Evolutionary conservation across 2,329 filamentous ascomycete genomes (phyloP), one percentile per base, ranked within the genome.

Genomic region (Hymenotorrendiella dingleyae): DNA sequence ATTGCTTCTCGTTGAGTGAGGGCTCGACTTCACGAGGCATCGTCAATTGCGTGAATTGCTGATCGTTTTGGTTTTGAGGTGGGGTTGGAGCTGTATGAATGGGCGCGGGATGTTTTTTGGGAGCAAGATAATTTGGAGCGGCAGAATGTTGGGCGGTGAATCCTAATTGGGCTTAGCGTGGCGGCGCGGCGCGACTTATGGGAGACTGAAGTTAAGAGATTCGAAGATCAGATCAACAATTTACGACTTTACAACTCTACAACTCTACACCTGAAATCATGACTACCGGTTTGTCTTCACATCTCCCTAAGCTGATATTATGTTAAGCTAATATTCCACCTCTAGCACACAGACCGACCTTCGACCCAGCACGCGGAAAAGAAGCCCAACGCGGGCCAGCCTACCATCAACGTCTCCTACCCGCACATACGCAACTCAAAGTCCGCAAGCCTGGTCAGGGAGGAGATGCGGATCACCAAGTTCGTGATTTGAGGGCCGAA

Each of bases 1-100:
- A 98, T 8, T 80, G 79, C 62, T 80, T 86, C 72, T 97, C 91
- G 62, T 91, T 88, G 50, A 85, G 76, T 40, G 91, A 96, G 43
- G 91, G 86, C 56, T 94, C 86, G 47, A 83, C 80, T 82, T 96
- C 90, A 66, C 86, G 84, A 61, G 91, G 91, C 91, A 97, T 97
- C 32, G 16, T 42, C 30, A 16, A 36, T 22, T 26, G 27, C 21
- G 4, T 26, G 29, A 12, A 20, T 14, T 14, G 22, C 22, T 21
- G n/a, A 4, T 36, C 19, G 21, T 36, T n/a, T n/a, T n/a, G n/a
- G n/a, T n/a, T n/a, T n/a, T 23, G 30, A 20, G 22, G 14, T 30
- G 36, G 42, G 34, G 8, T n/a, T n/a, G n/a, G n/a, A n/a, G n/a
- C n/a, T 36, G 12, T 23, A 12, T 23, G 17, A 16, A 27, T 27